Evolutionary conservation across 2,329 filamentous ascomycete genomes (phyloP).

Genomic region (Coleophoma crateriformis): DNA sequence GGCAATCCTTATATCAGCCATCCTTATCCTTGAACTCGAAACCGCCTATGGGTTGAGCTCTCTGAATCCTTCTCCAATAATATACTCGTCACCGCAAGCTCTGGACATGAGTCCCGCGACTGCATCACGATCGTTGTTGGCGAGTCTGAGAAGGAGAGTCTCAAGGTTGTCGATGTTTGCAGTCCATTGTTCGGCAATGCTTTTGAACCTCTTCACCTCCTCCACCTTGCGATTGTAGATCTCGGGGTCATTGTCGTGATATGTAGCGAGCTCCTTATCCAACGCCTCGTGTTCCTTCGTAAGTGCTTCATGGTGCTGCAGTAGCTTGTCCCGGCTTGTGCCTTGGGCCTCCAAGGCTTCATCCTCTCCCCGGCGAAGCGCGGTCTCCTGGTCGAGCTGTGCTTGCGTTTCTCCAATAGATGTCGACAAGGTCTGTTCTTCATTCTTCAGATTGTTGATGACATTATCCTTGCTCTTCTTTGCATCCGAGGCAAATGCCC

Average conservation of each 20-base stretch:
- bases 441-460: conserved; percentile 29
- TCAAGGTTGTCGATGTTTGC: conserved; percentile 26
- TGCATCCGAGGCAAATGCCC: conserved; percentile 56
- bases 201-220: conserved; percentile 21
- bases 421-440: conserved; percentile 24
- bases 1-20: background rate
- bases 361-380: conserved; percentile 24
- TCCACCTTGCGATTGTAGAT: conserved; percentile 21
- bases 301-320: conserved; percentile 19
- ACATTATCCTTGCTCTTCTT: conserved; percentile 37
- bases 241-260: conserved; percentile 23
- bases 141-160: conserved; percentile 17
- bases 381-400: conserved; percentile 30
- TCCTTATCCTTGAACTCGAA: background rate
- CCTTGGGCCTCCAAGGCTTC: conserved; percentile 23
- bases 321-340: conserved; percentile 18
- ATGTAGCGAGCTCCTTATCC: conserved; percentile 24
- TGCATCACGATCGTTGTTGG: conserved; percentile 27
- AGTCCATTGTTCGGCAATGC: conserved; percentile 23
- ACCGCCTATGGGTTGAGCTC: conserved; percentile 22
- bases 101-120: conserved; percentile 28
- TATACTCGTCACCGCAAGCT: conserved; percentile 41
- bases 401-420: conserved; percentile 27
- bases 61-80: conserved; percentile 38
- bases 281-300: conserved; percentile 20